A percentile compares a stretch with the other conserved stretches of the same genome.
phyloP scores from a whole-genome alignment of 2,329 filamentous ascomycete genomes.

The Chaetothyriales sp. region DNA sequence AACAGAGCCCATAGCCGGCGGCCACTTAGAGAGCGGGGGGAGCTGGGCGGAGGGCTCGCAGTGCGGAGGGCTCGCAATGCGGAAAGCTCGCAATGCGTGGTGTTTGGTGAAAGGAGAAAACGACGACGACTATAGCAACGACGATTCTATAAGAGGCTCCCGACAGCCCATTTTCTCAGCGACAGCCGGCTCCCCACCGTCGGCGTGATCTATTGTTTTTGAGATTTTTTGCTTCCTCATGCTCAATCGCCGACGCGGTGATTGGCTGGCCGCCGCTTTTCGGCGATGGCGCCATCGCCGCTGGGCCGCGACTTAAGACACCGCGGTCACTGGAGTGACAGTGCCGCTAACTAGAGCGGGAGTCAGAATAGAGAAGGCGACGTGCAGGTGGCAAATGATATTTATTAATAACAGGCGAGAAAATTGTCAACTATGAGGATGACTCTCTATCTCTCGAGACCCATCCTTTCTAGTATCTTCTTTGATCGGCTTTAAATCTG shows the following conservation, averaged over 20 bases:
- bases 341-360: too few relatives aligned
- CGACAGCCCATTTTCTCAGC: constrained; percentile 2
- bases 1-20: constrained; percentile 28
- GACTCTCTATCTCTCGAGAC: too few relatives aligned
- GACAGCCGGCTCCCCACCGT: constrained; percentile 8
- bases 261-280: constrained; percentile 6
- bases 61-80: too few relatives aligned
- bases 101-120: constrained; percentile 1
- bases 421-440: too few relatives aligned
- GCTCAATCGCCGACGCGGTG: not conserved
- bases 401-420: too few relatives aligned
- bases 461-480: too few relatives aligned
- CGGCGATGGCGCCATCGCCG: constrained; percentile 13
- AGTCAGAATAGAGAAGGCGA: too few relatives aligned
- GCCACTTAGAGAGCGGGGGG: not conserved
- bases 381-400: too few relatives aligned
- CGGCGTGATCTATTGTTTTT: constrained; percentile 11
- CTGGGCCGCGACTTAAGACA: not conserved
- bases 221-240: not conserved
- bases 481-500: too few relatives aligned
- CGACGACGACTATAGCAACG: constrained; percentile 1
- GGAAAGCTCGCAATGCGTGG: not conserved
- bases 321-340: not conserved
- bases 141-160: not conserved
- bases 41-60: not conserved